Evolutionary conservation across 176 grass and related monocot genomes (phyloP).

Genomic region (Carex littledalei): DNA sequence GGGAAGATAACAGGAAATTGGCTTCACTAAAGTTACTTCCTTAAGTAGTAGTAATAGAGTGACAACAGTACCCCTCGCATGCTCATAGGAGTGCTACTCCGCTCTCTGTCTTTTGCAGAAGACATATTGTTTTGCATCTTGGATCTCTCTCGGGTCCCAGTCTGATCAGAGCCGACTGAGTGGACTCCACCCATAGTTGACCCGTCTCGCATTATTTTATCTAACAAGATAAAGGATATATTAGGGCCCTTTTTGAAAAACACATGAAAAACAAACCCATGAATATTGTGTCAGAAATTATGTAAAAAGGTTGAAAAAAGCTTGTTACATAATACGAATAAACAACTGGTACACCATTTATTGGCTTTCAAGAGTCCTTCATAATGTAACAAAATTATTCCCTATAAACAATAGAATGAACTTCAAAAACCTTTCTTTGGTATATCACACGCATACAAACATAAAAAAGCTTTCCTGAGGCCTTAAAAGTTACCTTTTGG

Average conservation of each 20-base stretch:
- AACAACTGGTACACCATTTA: not conserved
- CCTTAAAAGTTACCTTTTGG: conserved; percentile 25
- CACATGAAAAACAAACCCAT: too few relatives aligned
- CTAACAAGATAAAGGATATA: conserved; percentile 24
- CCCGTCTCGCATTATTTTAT: conserved; percentile 45
- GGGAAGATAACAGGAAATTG: not conserved
- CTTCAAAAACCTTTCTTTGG: not conserved
- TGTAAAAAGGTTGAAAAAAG: not conserved
- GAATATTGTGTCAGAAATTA: not conserved
- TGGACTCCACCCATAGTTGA: conserved; percentile 77
- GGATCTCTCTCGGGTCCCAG: conserved; percentile 50
- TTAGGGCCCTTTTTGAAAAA: not conserved
- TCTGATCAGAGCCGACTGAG: conserved; percentile 90
- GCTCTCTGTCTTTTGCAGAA: conserved; percentile 39
- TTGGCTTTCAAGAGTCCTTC: not conserved
- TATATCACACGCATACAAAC: not conserved
- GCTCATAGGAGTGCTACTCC: conserved; percentile 54
- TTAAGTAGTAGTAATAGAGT: not conserved
- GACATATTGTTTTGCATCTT: conserved; percentile 45
- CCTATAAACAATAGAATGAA: not conserved
- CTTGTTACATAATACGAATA: not conserved
- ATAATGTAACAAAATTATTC: not conserved
- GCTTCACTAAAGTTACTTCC: not conserved
- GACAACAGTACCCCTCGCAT: conserved; percentile 42
- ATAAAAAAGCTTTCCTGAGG: not conserved